Base-by-base conservation (phyloP, 305 asterid species). In the Fraxinus paxiana region DNA sequence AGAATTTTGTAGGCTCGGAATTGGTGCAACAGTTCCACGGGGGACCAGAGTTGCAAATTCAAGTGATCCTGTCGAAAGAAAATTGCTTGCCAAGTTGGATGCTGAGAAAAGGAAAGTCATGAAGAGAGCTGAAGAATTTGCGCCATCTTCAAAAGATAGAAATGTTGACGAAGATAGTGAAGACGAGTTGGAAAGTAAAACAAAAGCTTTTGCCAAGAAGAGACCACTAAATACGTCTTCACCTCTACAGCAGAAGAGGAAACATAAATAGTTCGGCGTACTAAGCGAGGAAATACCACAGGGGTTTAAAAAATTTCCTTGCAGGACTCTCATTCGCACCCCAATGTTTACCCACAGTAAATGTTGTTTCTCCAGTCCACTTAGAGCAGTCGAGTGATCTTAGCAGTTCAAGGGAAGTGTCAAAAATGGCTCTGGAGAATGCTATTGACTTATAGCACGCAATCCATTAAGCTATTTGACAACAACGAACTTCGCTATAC, bases 1-100 rank as follows among this genome's bases (percentile, higher is more conserved):
- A 5, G 84, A 80, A 26, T 69, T 83, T 79, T 76, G 61, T 80
- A 94, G 97, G 90, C 97, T 93, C 83, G 97, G 98, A 59, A 87
- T 93, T 67, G 97, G 98, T 77, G 97, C 97, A 33, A 81, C 87
- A 77, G 94, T 89, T 87, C 94, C 96, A 5, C 90, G 84, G 24
- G 90, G 86, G 76, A 78, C 92, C 81, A 89, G 81, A 82, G 79
- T 76, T 31, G 75, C 81, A 18, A 86, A 2, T 31, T 86, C 94
- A 38, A 86, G 83, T 83, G 89, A 92, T 76, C 94, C 96, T 0
- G 79, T 89, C 1, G 95, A 90, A 85, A 88, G 91, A 79, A 93
- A 88, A 84, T 71, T 94, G 81, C 88, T 82, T 18, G 88, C 89
- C 75, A 89, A 85, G 82, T 79, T 94, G 88, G 86, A 88, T 35